Conservation (phyloP, 306 rosid species). For the Quercus variabilis region DNA sequence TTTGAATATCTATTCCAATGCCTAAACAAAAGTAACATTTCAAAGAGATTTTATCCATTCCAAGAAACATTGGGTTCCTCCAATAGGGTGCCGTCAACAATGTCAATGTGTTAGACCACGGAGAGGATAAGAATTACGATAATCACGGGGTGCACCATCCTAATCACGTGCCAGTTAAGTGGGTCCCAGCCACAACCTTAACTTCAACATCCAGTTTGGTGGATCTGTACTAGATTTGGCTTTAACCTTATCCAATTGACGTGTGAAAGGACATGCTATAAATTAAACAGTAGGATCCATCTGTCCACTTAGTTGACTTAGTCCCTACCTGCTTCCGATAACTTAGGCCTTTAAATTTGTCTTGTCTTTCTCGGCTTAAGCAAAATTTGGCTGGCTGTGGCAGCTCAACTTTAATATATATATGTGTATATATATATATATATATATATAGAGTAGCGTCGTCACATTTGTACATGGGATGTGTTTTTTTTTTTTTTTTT, state of each 20-base stretch:
- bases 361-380: background rate
- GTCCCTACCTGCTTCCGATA: background rate
- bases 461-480: no score
- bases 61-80: no score
- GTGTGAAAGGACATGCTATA: background rate
- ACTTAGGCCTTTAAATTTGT: background rate
- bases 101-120: no score
- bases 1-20: no score
- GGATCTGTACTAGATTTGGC: conserved; percentile 5
- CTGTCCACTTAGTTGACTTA: background rate
- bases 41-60: no score
- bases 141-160: conserved; percentile 1
- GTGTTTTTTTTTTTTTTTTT: no score
- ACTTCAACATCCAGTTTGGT: background rate
- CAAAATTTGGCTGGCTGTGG: background rate
- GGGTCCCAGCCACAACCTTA: background rate
- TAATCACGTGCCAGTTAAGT: conserved; percentile 11
- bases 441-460: no score
- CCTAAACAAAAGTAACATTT: no score
- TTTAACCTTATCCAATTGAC: conserved; percentile 45
- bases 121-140: background rate
- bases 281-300: background rate
- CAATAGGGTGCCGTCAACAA: no score
- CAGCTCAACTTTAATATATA: background rate
- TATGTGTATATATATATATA: no score